These are phyloP conservation scores for Saccharomycopsis phalli DNA, from an alignment of 1,139 yeast genomes.

Conservation along the genomic window DNA sequence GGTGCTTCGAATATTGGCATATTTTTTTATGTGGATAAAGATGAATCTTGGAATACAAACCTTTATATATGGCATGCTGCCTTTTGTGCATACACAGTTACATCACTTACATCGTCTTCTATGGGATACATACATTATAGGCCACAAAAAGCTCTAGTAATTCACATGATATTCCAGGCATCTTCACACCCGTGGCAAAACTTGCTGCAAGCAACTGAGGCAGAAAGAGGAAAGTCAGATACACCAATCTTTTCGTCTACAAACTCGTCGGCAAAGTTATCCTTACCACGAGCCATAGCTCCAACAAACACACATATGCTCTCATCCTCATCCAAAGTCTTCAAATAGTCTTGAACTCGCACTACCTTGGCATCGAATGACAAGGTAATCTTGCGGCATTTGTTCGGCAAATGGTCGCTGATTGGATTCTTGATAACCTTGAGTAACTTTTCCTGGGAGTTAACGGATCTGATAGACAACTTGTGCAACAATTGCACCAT, in stretches of 20 bases:
- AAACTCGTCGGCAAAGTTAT: conserved; percentile 91
- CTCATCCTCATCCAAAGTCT: conserved; percentile 74
- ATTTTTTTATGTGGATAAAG: neutral
- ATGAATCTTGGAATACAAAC: too few species aligned
- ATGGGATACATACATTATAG: too few species aligned
- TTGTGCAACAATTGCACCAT: conserved; percentile 95
- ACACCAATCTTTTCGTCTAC: conserved; percentile 96
- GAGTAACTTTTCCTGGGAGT: conserved; percentile 86
- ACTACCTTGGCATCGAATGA: conserved; percentile 90
- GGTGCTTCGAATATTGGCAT: conserved; percentile 37
- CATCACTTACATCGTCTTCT: too few species aligned
- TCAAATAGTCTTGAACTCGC: conserved; percentile 82
- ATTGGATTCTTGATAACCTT: conserved; percentile 95
- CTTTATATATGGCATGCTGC: too few species aligned
- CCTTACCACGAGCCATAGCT: conserved; percentile 98
- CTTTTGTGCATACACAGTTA: too few species aligned
- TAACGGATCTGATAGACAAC: conserved; percentile 85
- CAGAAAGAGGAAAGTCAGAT: conserved; percentile 90
- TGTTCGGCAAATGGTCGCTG: conserved; percentile 92
- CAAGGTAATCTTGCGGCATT: conserved; percentile 86
- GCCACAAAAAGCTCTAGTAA: too few species aligned
- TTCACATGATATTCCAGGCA: conserved; percentile 78
- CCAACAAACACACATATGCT: conserved; percentile 97
- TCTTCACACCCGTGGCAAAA: conserved; percentile 99
- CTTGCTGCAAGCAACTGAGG: conserved; percentile 96